Evolutionary conservation across 345 rosid species (phyloP), one percentile per base, ranked within the genome.

Genomic region (Xanthoceras sorbifolium): DNA sequence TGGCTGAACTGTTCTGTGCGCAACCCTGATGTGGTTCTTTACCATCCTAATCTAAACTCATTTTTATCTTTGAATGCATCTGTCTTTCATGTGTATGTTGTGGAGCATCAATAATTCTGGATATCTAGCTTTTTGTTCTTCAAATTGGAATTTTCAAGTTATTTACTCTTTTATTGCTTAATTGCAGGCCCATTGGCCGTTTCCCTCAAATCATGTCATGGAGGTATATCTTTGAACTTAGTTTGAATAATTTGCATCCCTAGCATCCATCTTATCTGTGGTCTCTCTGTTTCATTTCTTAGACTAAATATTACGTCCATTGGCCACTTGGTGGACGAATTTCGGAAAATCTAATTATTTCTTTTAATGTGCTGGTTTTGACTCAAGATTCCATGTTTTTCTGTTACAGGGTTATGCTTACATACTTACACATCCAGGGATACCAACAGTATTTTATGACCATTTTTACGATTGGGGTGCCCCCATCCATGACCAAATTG

Each of bases 401-500:
- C n/a, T 61, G 68, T 34, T 77, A 42, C 86, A 91, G 98, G 98
- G 97, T 14, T 94, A 92, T 77, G 89, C 94, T n/a, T 94, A 90
- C 84, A 86, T 90, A 84, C 92, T 93, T 57, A 92, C 97, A 28
- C 98, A 94, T 82, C 98, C 98, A 1, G 96, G 97, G 69, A 90
- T 92, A n/a, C 97, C 98, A 0, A 29, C 88, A 6, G 97, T 94
- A 28, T 93, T 94, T 80, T 91, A 94, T 36, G 98, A 94, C 80
- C 97, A 94, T 76, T 91, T 91, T 64, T 92, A 82, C 32, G 93
- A 91, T 50, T 94, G 94, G 96, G 94, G 91, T 55, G 79, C 81
- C 79, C 80, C 95, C 29, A 72, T 54, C 40, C 98, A 86, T 44
- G 89, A 89, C 77, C 93, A 94, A 82, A 87, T 94, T 83, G 93